A percentile compares a stretch with the other conserved stretches of the same genome.
Conservation (phyloP, 176 grass and related monocot genomes). For the Metroxylon sagu region DNA sequence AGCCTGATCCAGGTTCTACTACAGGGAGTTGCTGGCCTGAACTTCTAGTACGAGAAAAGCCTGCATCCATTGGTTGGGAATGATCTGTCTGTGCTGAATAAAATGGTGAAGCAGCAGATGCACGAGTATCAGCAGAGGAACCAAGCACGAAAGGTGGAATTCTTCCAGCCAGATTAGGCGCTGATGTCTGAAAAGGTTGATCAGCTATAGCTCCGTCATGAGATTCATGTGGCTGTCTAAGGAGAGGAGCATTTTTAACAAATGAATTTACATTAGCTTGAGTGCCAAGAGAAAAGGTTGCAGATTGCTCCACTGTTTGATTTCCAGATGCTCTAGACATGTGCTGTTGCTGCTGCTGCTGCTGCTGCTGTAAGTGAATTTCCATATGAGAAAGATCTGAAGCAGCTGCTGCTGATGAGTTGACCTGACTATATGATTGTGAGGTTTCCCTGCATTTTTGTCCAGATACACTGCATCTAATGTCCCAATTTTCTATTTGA, state of each 20-base stretch:
- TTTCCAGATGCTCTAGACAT: background rate
- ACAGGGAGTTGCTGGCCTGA: slow-evolving; percentile 43
- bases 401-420: background rate
- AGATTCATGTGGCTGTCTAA: background rate
- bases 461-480: slow-evolving; percentile 1
- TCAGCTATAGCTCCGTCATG: background rate
- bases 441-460: background rate
- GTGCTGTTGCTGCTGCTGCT: background rate
- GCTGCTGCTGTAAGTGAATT: background rate
- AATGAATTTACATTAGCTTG: background rate
- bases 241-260: background rate
- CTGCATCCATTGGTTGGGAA: slow-evolving; percentile 1
- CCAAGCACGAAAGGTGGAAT: slow-evolving; percentile 5
- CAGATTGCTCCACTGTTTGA: background rate
- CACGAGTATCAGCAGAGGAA: slow-evolving; percentile 12
- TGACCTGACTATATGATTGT: background rate
- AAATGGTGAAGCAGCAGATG: slow-evolving; percentile 7
- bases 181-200: slow-evolving; percentile 5
- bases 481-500: slow-evolving; percentile 10
- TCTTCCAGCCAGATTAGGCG: background rate
- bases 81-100: slow-evolving; percentile 15
- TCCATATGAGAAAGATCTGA: background rate
- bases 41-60: slow-evolving; percentile 30
- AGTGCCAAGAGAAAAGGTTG: background rate
- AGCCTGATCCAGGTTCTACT: slow-evolving; percentile 33